Percentiles rank a stretch among this genome's conserved stretches.
Evolutionary conservation across 371 early-diverging fungal genomes (phyloP).

Genomic region (Batkoa obscura): DNA sequence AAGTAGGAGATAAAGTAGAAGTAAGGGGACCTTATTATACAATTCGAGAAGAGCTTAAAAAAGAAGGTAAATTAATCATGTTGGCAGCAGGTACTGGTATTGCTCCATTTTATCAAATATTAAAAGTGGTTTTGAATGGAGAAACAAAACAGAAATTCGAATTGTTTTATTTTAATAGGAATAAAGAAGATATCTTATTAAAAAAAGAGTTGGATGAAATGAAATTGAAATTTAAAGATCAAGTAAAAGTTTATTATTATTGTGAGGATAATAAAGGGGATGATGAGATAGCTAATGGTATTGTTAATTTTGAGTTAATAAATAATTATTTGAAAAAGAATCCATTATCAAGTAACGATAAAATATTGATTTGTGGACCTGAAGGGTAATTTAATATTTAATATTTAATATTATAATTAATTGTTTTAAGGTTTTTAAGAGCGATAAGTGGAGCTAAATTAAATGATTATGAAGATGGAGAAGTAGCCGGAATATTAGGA

Average conservation of each 20-base stretch:
- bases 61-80: not conserved
- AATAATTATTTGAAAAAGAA: not conserved
- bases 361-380: not conserved
- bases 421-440: no score
- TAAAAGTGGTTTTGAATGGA: not conserved
- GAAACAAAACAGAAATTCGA: not conserved
- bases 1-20: not conserved
- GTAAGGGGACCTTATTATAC: not conserved
- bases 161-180: not conserved
- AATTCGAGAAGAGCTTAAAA: no score
- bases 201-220: not conserved
- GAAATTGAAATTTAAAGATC: not conserved
- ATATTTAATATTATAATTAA: no score
- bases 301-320: not conserved
- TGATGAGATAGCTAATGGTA: not conserved
- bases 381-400: constrained; percentile 14
- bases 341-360: not conserved
- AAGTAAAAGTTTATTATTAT: not conserved
- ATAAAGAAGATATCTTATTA: not conserved
- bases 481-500: no score
- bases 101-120: not conserved
- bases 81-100: not conserved
- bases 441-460: no score
- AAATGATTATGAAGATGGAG: no score
- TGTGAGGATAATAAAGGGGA: not conserved